Evolutionary conservation across 2,329 filamentous ascomycete genomes (phyloP), one percentile per base, ranked within the genome.

Genomic region (Aspergillus thermomutatus): DNA sequence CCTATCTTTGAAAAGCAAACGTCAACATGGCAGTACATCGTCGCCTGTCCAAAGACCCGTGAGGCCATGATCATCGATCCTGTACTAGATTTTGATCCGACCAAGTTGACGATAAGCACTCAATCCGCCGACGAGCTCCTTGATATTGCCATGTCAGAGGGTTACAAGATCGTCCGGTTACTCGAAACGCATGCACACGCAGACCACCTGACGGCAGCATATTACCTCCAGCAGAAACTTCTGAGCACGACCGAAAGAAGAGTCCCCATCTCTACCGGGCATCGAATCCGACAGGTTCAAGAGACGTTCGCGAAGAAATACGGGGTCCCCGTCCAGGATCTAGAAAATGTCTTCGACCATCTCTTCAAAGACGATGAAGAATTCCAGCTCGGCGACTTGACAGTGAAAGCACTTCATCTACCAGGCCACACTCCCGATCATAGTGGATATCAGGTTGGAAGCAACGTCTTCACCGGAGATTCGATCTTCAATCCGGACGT

Each of bases 361-460:
- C 70, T 84, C 1, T 83, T 83, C 41, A 69, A 80, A 0, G 82
- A 87, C 45, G 77, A 83, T 34, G 82, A 86, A 57, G 57, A 57
- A 0, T 85, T 87, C 59, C 19, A 60, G 0, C 75, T 87, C 40
- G 84, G 85, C 0, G 53, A 66, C 0, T 31, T 87, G 14, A 64
- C 60, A 1, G 80, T 71, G 0, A 72, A 66, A 2, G 82, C 78
- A 0, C 65, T 87, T 0, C 80, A 86, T 60, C 77, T 87, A 0
- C 83, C 84, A 0, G 84, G 84, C 0, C 83, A 87, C 60, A 86
- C 83, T 0, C 82, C 83, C 0, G 84, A 87, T 60, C 83, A 87
- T 54, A 63, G 85, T 14, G 84, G 83, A 0, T 88, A 87, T 58
- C 69, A 72, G 34, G 79, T 87, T 51, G 82, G 81, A 6, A 50